Evolutionary conservation across 177 flowering plant species (phyloP).

Genomic region (Vitis hybrid): DNA sequence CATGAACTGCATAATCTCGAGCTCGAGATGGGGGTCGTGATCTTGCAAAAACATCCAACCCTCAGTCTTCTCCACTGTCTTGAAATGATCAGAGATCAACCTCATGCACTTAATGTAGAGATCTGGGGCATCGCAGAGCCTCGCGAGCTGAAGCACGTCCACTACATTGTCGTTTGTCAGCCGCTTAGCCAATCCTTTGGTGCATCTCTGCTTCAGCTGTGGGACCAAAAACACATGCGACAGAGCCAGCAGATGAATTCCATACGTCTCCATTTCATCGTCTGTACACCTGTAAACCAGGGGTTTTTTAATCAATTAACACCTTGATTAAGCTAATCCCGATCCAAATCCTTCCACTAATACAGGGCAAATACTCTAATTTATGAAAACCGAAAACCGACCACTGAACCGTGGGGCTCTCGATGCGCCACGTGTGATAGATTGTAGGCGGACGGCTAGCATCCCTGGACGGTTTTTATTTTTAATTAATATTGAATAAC

Average conservation of each 20-base stretch:
- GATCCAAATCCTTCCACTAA: too few relatives aligned
- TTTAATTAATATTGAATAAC: too few relatives aligned
- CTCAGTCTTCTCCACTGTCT: slow-evolving; percentile 71
- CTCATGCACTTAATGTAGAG: slow-evolving; percentile 80
- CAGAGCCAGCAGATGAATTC: slow-evolving; percentile 76
- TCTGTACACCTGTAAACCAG: slow-evolving; percentile 51
- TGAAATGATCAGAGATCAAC: slow-evolving; percentile 47
- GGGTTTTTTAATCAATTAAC: too few relatives aligned
- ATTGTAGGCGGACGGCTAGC: too few relatives aligned
- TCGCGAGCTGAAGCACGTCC: slow-evolving; percentile 78
- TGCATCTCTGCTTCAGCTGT: slow-evolving; percentile 67
- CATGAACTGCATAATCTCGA: slow-evolving; percentile 76
- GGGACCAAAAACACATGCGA: slow-evolving; percentile 78
- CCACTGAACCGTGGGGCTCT: too few relatives aligned
- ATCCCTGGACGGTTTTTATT: too few relatives aligned
- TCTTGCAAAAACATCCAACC: slow-evolving; percentile 85
- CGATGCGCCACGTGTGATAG: too few relatives aligned
- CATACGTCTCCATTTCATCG: slow-evolving; percentile 70
- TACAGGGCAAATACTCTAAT: too few relatives aligned
- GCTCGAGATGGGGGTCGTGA: slow-evolving; percentile 84
- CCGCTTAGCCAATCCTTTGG: slow-evolving; percentile 42
- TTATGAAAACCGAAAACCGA: too few relatives aligned
- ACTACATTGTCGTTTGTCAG: slow-evolving; percentile 71
- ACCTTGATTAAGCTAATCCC: too few relatives aligned
- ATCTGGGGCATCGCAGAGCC: slow-evolving; percentile 81